A percentile compares a stretch with the other conserved stretches of the same genome.
Evolutionary conservation across 352 stramenopile species (phyloP).

Genomic region (Globisporangium recalcitrans): DNA sequence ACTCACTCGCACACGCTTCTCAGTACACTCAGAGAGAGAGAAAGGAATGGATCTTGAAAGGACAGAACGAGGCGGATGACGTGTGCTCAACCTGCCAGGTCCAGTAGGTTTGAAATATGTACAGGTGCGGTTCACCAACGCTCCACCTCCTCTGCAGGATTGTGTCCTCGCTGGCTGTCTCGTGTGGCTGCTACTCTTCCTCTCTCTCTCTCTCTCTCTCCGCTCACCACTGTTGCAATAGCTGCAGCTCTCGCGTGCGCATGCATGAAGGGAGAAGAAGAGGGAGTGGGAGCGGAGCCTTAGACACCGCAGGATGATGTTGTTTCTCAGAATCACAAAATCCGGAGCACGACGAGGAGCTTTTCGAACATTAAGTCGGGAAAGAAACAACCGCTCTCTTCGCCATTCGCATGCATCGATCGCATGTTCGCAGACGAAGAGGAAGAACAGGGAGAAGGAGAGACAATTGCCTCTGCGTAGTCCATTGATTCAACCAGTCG

Average conservation of each 20-base stretch:
- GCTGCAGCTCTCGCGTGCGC: background rate
- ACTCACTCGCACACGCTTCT: too few relatives aligned
- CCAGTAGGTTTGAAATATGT: background rate
- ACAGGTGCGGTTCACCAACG: background rate
- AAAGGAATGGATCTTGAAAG: background rate
- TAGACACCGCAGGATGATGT: conserved; percentile 7
- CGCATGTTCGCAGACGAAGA: background rate
- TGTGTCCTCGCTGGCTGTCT: background rate
- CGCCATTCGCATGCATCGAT: background rate
- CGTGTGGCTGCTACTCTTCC: background rate
- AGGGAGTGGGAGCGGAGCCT: too few relatives aligned
- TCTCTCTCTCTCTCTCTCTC: background rate
- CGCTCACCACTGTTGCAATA: background rate
- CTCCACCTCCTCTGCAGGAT: background rate
- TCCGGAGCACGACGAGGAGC: background rate
- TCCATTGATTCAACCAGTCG: background rate
- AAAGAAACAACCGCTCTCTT: background rate
- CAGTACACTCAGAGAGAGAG: background rate
- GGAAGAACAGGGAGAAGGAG: background rate
- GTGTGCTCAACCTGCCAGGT: background rate
- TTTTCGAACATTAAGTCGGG: conserved; percentile 8
- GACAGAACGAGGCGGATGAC: background rate
- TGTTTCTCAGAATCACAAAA: conserved; percentile 4
- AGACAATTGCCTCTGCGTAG: background rate
- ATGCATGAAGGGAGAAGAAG: background rate